phyloP scores from a whole-genome alignment of 202 grass and related monocot species.

The Brachypodium distachyon region DNA sequence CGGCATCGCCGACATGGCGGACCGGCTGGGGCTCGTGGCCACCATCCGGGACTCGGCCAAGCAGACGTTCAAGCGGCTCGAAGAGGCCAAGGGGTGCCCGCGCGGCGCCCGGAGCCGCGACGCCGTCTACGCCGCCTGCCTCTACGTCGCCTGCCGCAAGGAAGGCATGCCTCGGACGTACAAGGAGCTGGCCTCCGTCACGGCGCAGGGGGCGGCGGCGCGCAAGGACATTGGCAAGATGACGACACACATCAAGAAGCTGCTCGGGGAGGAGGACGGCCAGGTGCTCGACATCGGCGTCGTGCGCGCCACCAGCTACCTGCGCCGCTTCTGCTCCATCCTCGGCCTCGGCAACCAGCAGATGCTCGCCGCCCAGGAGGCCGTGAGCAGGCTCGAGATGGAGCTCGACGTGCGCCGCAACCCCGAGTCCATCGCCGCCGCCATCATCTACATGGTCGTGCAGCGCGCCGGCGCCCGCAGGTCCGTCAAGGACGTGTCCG shows the following conservation, averaged over 20 bases:
- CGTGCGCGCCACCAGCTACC: constrained; percentile 39
- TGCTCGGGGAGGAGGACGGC: constrained; percentile 37
- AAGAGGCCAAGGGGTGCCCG: constrained; percentile 30
- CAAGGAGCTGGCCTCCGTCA: constrained; percentile 50
- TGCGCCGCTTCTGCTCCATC: constrained; percentile 36
- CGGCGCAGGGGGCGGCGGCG: neutral
- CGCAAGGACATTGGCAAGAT: constrained; percentile 52
- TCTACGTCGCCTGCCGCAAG: constrained; percentile 61
- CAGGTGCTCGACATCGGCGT: constrained; percentile 36
- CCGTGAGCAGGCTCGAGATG: constrained; percentile 14
- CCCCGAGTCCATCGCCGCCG: constrained; percentile 32
- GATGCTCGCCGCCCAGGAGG: constrained; percentile 26
- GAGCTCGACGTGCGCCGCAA: constrained; percentile 38
- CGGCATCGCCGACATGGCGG: constrained; percentile 50
- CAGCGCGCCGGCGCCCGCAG: constrained; percentile 9
- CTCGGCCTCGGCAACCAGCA: constrained; percentile 29
- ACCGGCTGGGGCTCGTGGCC: constrained; percentile 39
- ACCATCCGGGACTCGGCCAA: constrained; percentile 50
- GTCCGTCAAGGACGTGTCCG: constrained; percentile 30
- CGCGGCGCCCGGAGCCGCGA: constrained; percentile 35
- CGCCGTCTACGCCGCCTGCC: constrained; percentile 56
- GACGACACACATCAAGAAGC: constrained; percentile 34
- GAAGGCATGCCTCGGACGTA: constrained; percentile 58
- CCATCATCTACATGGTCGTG: constrained; percentile 36
- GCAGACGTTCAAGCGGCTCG: constrained; percentile 54